Evolutionary conservation across 2,329 filamentous ascomycete species (phyloP).

Genomic region (Aspergillus japonicus): DNA sequence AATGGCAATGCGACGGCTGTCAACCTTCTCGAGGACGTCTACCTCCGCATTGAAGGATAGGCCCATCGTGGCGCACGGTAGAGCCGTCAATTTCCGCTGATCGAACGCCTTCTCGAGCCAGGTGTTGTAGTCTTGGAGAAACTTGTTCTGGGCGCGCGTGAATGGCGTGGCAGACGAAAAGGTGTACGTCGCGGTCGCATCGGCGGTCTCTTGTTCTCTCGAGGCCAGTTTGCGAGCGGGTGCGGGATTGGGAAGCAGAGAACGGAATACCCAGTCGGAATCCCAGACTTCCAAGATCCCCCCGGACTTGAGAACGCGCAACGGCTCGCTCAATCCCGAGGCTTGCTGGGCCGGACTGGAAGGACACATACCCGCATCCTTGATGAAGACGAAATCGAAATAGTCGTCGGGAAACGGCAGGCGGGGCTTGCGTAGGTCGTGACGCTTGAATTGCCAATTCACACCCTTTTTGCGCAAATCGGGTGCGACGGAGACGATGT

Average conservation of each 20-base stretch:
- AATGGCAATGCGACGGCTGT: conserved; percentile 77
- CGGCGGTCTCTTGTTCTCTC: conserved; percentile 63
- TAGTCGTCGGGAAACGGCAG: conserved; percentile 76
- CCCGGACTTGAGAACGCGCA: conserved; percentile 73
- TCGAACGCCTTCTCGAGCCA: conserved; percentile 80
- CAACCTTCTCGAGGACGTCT: conserved; percentile 66
- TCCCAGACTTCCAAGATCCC: conserved; percentile 89
- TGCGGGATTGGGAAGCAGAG: conserved; percentile 74
- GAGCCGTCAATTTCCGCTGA: conserved; percentile 64
- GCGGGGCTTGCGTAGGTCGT: conserved; percentile 73
- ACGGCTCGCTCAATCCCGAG: conserved; percentile 66
- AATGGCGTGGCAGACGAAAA: conserved; percentile 82
- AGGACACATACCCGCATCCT: conserved; percentile 73
- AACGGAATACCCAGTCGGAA: conserved; percentile 78
- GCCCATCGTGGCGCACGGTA: conserved; percentile 75
- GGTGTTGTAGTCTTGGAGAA: conserved; percentile 75
- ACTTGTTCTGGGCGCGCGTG: conserved; percentile 75
- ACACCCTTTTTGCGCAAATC: conserved; percentile 69
- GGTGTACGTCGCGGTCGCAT: conserved; percentile 74
- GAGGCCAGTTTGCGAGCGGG: conserved; percentile 57
- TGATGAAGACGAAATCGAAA: conserved; percentile 86
- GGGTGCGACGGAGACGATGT: conserved; percentile 71
- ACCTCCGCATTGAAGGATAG: conserved; percentile 79
- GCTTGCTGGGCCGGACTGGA: conserved; percentile 56
- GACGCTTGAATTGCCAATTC: conserved; percentile 84